These are phyloP conservation scores for Moesziomyces sp. DNA, from an alignment of 1,284 basidiomycete species.

Conservation along the genomic window DNA sequence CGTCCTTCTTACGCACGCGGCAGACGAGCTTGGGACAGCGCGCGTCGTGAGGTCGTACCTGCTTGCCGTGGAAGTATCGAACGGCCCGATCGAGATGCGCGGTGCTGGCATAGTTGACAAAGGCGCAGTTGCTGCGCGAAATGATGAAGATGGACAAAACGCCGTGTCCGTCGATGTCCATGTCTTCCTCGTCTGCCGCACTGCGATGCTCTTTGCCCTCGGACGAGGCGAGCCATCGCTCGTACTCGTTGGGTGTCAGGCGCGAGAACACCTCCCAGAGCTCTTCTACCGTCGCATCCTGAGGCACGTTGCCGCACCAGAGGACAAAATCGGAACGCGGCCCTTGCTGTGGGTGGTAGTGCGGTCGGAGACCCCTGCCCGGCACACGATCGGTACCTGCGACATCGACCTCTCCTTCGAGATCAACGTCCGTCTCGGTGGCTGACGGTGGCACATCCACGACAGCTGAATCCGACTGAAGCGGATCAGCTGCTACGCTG, in stretches of 20 bases:
- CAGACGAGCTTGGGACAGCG: constrained; percentile 84
- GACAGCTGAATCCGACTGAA: not conserved
- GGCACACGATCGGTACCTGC: constrained; percentile 28
- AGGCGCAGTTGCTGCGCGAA: constrained; percentile 88
- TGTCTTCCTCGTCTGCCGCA: not conserved
- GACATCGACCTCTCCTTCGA: constrained; percentile 9
- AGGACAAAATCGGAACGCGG: constrained; percentile 91
- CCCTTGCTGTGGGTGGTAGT: constrained; percentile 51
- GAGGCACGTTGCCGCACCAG: constrained; percentile 91
- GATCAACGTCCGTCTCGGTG: constrained; percentile 6
- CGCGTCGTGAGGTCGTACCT: constrained; percentile 76
- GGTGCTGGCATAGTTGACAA: constrained; percentile 84
- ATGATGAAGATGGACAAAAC: constrained; percentile 92
- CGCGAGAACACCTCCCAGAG: constrained; percentile 82
- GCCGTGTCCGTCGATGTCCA: constrained; percentile 70
- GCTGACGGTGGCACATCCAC: not conserved
- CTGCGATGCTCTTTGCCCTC: constrained; percentile 15
- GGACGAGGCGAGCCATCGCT: constrained; percentile 14
- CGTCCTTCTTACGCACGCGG: constrained; percentile 82
- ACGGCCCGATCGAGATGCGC: constrained; percentile 78
- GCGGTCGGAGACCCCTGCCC: constrained; percentile 36
- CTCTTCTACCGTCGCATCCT: constrained; percentile 85
- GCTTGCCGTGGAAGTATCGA: constrained; percentile 76
- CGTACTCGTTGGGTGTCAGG: constrained; percentile 35
- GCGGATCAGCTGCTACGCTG: constrained; percentile 2